Conservation (phyloP, 2,329 filamentous ascomycete species). For the Nemania serpens region DNA sequence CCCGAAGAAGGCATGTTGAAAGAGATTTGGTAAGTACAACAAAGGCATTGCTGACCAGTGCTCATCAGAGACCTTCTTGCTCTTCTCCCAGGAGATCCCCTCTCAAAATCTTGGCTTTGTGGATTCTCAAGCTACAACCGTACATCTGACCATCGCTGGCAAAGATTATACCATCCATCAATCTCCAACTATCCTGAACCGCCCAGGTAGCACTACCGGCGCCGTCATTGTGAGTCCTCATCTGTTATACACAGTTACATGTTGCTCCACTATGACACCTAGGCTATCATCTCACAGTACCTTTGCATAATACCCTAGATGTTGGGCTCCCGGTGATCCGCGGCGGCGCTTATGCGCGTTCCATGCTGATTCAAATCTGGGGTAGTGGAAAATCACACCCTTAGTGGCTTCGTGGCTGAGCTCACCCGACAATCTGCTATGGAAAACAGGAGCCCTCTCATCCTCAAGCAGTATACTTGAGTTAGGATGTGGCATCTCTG, state of each 20-base stretch:
- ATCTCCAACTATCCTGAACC: conserved; percentile 78
- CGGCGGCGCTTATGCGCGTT: background rate
- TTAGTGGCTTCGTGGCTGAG: conserved; percentile 81
- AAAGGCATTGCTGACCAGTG: conserved; percentile 14
- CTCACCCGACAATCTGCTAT: conserved; percentile 65
- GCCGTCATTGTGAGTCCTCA: conserved; percentile 63
- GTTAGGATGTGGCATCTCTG: conserved; percentile 86
- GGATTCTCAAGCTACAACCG: conserved; percentile 66
- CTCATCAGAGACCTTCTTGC: conserved; percentile 78
- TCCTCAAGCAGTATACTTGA: conserved; percentile 69
- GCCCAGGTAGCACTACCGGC: conserved; percentile 74
- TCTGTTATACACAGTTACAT: background rate
- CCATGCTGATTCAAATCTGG: background rate
- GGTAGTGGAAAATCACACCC: conserved; percentile 81
- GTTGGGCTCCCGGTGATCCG: background rate
- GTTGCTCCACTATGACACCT: too few relatives aligned
- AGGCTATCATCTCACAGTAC: background rate
- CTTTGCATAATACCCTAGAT: background rate
- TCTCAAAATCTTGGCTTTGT: conserved; percentile 85
- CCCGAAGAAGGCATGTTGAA: conserved; percentile 42
- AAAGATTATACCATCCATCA: conserved; percentile 79
- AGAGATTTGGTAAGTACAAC: conserved; percentile 9
- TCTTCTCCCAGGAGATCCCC: conserved; percentile 78
- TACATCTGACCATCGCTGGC: conserved; percentile 71
- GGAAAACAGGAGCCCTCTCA: conserved; percentile 57